Conservation (phyloP, 768 basidiomycete genomes). For the Pleurotus sapidus region DNA sequence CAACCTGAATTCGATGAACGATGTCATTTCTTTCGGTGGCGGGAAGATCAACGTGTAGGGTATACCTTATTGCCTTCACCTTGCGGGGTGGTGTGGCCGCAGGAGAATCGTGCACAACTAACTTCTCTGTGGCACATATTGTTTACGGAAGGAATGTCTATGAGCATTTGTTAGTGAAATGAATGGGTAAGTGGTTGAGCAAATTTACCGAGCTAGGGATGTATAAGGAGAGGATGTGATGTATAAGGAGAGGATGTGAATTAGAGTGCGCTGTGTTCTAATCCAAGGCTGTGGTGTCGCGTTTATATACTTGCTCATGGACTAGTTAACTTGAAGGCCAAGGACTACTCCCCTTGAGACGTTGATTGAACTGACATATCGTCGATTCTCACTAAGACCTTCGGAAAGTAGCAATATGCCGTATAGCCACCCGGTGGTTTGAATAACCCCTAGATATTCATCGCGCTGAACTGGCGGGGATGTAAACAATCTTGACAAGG, state of each 20-base stretch:
- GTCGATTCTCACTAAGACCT: slow-evolving; percentile 13
- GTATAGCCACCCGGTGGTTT: slow-evolving; percentile 5
- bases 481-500: slow-evolving; percentile 1
- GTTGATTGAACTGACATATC: not conserved
- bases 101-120: slow-evolving; percentile 9
- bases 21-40: not conserved
- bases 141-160: not conserved
- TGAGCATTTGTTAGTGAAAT: not conserved
- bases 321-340: not conserved
- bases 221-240: not conserved
- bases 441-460: not conserved
- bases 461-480: not conserved
- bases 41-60: not conserved
- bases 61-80: slow-evolving; percentile 3
- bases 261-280: not conserved
- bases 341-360: not conserved
- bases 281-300: not conserved
- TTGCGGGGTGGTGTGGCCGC: slow-evolving; percentile 12
- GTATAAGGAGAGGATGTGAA: not conserved
- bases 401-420: not conserved
- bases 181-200: not conserved
- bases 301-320: not conserved
- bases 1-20: slow-evolving; percentile 4
- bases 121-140: slow-evolving; percentile 17
- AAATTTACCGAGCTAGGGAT: not conserved